Evolutionary conservation across 176 grass and related monocot species (phyloP).

Genomic region (Miscanthus lutarioriparius): DNA sequence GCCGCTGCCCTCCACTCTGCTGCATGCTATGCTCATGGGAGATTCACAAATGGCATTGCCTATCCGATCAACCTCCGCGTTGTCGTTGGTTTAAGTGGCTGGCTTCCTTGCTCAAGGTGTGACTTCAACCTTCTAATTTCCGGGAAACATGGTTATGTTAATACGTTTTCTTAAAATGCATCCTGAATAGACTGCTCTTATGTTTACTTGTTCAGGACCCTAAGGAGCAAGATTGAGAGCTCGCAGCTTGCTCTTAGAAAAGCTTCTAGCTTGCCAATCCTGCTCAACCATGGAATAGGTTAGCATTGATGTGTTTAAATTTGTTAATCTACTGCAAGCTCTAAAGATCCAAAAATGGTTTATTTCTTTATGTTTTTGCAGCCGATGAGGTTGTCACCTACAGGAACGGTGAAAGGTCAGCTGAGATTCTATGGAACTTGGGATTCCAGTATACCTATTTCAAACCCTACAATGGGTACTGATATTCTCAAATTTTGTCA

Average conservation of each 20-base stretch:
- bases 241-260: conserved; percentile 66
- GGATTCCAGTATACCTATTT: conserved; percentile 64
- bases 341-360: not conserved
- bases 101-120: conserved; percentile 95
- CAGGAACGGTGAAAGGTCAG: conserved; percentile 74
- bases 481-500: not conserved
- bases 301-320: not conserved
- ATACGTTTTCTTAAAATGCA: not conserved
- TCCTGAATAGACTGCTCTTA: not conserved
- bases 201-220: conserved; percentile 50
- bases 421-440: conserved; percentile 57
- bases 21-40: conserved; percentile 73
- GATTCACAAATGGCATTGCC: conserved; percentile 53
- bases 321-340: not conserved
- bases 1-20: conserved; percentile 77
- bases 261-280: conserved; percentile 65
- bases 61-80: conserved; percentile 78
- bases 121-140: too few species aligned
- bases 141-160: not conserved
- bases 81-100: conserved; percentile 75
- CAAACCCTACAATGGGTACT: conserved; percentile 86
- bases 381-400: conserved; percentile 87
- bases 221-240: conserved; percentile 84
- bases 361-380: conserved; percentile 29
- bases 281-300: conserved; percentile 91